These are phyloP conservation scores for Aspergillus intermedius DNA, from an alignment of 2,329 filamentous ascomycete species.

Conservation along the genomic window DNA sequence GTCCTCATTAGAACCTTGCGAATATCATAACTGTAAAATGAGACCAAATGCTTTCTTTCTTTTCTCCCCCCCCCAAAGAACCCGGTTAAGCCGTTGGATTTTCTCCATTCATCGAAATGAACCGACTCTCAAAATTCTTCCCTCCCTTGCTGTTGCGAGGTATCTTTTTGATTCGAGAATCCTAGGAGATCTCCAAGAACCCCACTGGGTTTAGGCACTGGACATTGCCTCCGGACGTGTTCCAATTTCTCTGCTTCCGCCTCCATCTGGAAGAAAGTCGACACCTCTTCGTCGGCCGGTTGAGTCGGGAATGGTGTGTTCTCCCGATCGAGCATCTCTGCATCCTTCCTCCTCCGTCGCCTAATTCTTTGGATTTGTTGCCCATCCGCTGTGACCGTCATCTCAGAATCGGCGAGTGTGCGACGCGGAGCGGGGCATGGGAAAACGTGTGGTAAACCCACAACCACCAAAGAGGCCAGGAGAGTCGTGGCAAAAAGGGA, in stretches of 20 bases:
- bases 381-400: constrained; percentile 36
- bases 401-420: constrained; percentile 64
- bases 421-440: constrained; percentile 80
- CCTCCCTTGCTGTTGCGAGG: constrained; percentile 8
- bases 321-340: constrained; percentile 12
- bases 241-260: constrained; percentile 34
- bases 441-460: constrained; percentile 80
- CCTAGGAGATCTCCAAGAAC: constrained; percentile 69
- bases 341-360: constrained; percentile 30
- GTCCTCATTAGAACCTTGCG: neutral
- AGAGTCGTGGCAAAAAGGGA: constrained; percentile 94
- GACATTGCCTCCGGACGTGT: constrained; percentile 65
- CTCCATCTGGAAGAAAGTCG: constrained; percentile 36
- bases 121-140: neutral
- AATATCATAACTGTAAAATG: neutral
- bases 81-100: too few species aligned
- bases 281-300: constrained; percentile 37
- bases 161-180: constrained; percentile 45
- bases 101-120: neutral
- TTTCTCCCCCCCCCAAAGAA: too few species aligned
- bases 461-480: constrained; percentile 82
- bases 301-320: constrained; percentile 9
- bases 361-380: constrained; percentile 35
- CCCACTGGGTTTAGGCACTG: constrained; percentile 82
- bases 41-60: too few species aligned